Base-by-base conservation (phyloP, 805 yeast species). In the Candida tammaniensis region DNA sequence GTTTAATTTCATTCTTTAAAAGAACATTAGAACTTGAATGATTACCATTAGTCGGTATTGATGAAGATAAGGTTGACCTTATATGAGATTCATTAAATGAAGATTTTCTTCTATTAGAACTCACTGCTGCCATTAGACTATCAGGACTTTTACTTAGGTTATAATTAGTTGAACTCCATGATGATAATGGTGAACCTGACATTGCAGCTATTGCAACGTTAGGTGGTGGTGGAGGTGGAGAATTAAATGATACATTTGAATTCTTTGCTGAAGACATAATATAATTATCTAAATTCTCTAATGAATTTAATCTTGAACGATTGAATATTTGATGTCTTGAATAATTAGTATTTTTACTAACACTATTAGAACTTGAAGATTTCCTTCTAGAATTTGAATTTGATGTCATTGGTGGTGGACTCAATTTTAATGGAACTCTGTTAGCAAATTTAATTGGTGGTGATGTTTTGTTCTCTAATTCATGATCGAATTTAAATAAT, bases 361-460 rank as follows among this genome's bases (percentile, higher is more conserved):
- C 38, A 28, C 24, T 46, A 25, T 43, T 36, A 4, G 65, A 48
- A 21, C 60, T 49, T n/a, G 61, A 55, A 12, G 57, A 52, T 38
- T 50, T 50, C 28, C 68, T 49, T 35, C 47, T 37, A n/a, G 21
- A 17, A 6, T 46, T 45, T 7, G 43, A 28, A 20, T 22, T 27
- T 6, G 24, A 6, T 5, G 31, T 15, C 7, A 33, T 33, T 1
- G 70, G 68, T 4, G 72, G 70, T 6, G 69, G 64, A 36, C 61
- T 56, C 24, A 59, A 39, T 36, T 60, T 66, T 33, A 54, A 42
- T 21, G 66, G 74, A 27, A 55, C 73, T 32, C 61, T 61, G 48
- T 54, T 67, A 44, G 71, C 77, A 47, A 62, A 70, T 48, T 51
- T 55, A 31, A 63, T 47, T 1, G 69, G 69, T 6, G 65, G 68